Percentiles rank a stretch among this genome's conserved stretches.
These are phyloP conservation scores for Citrus reticulata DNA, from an alignment of 345 rosid species.

Conservation along the genomic window DNA sequence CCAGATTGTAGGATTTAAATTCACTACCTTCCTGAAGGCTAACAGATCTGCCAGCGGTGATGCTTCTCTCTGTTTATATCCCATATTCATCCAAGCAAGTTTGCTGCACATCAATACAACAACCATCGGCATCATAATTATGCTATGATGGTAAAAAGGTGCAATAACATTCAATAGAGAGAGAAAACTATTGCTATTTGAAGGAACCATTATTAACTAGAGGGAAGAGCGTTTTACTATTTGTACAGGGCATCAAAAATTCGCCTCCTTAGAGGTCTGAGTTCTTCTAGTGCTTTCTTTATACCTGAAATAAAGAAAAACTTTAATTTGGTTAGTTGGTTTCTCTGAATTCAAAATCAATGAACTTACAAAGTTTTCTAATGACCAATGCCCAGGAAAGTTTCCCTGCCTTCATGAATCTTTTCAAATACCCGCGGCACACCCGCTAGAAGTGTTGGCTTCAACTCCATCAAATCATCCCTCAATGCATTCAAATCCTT, in stretches of 20 bases:
- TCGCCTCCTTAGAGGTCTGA: slow-evolving; percentile 60
- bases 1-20: neutral
- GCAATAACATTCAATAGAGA: neutral
- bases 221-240: slow-evolving; percentile 45
- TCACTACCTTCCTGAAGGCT: slow-evolving; percentile 88
- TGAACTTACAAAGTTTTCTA: neutral
- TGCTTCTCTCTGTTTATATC: slow-evolving; percentile 73
- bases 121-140: slow-evolving; percentile 4
- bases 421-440: slow-evolving; percentile 93
- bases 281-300: slow-evolving; percentile 60
- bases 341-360: slow-evolving; percentile 4
- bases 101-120: slow-evolving; percentile 49
- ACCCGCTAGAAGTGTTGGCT: slow-evolving; percentile 87
- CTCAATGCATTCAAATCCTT: slow-evolving; percentile 80
- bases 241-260: slow-evolving; percentile 69
- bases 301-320: slow-evolving; percentile 39
- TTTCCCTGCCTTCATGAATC: slow-evolving; percentile 68
- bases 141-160: neutral
- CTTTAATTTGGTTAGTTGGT: neutral
- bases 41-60: slow-evolving; percentile 84
- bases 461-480: slow-evolving; percentile 80
- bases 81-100: slow-evolving; percentile 84
- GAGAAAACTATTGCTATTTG: neutral
- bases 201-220: neutral
- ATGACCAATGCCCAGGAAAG: neutral